Evolutionary conservation across 2,329 filamentous ascomycete species (phyloP), one percentile per base, ranked within the genome.

Genomic region (Verticillium nonalfalfae): DNA sequence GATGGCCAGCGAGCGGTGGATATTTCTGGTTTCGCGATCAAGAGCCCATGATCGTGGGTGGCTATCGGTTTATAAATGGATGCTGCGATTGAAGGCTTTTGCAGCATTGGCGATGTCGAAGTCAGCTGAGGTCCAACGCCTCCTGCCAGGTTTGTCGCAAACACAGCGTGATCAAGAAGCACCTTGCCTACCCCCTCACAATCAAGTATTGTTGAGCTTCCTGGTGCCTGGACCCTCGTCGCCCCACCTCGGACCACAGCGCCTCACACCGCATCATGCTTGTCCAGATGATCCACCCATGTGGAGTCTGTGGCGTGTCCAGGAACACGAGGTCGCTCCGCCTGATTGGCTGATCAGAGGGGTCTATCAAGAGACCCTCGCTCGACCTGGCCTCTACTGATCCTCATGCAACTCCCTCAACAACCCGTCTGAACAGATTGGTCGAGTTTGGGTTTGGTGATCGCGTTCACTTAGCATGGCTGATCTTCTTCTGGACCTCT

Each of bases 401-500:
- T 13, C 45, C 13, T 21, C 45, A 7, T 9, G 7, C 18, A 21
- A 11, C 45, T 50, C 11, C 45, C n/a, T 50, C 45, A 50, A 7
- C 35, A 13, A 50, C 45, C n/a, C n/a, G n/a, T 9, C 26, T n/a
- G n/a, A 50, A 21, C 35, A 9, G 10, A 9, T 21, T 10, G 18
- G 45, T 18, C n/a, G n/a, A 9, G 21, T 10, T 9, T 21, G 18
- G n/a, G n/a, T 21, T 50, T n/a, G n/a, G 18, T 18, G n/a, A 11
- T 10, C 11, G 26, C 45, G n/a, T 18, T 21, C 11, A 11, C n/a
- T 14, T 40, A 71, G 50, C 60, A 90, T 90, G 87, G 81, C 86
- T 56, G 90, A 94, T 71, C 80, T 90, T 15, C 80, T 96, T 45
- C 88, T 91, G 69, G 91, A 95, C 62, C 80, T 95, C 52, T 81